A percentile compares a stretch with the other conserved stretches of the same genome.
phyloP scores from a whole-genome alignment of 441 rosid species.

The Eruca vesicaria region DNA sequence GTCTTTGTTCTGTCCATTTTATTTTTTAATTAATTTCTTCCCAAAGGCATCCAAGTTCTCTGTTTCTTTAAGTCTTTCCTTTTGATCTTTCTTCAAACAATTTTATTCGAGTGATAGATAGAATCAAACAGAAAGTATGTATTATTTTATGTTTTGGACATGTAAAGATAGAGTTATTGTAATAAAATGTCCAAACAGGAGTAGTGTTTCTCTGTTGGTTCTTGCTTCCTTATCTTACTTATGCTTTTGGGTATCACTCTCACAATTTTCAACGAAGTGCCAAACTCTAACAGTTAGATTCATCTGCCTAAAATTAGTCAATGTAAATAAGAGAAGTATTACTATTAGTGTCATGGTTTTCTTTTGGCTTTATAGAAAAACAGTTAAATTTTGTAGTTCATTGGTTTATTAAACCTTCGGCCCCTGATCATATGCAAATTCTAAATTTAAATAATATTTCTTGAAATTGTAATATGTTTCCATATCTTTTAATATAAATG shows the following conservation, averaged over 20 bases:
- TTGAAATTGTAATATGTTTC: neutral
- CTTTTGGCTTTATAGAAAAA: neutral
- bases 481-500: neutral
- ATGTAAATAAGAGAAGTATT: neutral
- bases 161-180: neutral
- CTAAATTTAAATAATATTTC: neutral
- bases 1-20: conserved; percentile 21
- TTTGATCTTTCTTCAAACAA: conserved; percentile 10
- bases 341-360: neutral
- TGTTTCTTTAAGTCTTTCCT: conserved; percentile 1
- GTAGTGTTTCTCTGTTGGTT: conserved; percentile 3
- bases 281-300: conserved; percentile 22
- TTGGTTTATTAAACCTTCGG: neutral
- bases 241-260: conserved; percentile 7
- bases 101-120: conserved; percentile 22
- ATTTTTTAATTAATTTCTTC: neutral
- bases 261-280: conserved; percentile 27
- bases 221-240: conserved; percentile 3
- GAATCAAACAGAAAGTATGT: conserved; percentile 25
- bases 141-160: conserved; percentile 12
- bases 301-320: neutral
- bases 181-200: conserved; percentile 11
- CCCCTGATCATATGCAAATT: conserved; percentile 1
- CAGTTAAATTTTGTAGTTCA: neutral
- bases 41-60: conserved; percentile 17